Evolutionary conservation across 495 filamentous ascomycete species (phyloP), one percentile per base, ranked within the genome.

Genomic region (Penicillium odoratum): DNA sequence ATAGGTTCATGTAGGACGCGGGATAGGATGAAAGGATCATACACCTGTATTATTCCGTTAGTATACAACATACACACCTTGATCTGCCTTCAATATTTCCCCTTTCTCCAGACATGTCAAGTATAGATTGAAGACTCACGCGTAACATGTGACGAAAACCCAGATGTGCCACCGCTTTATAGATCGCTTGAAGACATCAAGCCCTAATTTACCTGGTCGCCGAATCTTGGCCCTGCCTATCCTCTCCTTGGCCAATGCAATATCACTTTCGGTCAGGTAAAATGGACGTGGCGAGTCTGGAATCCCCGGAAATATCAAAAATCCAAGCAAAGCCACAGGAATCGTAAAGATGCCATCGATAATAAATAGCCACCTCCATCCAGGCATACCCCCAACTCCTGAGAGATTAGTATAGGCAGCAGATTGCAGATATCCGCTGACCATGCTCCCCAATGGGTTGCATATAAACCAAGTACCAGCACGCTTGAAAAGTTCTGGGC

Each of bases 341-440:
- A 81, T 67, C 1, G 77, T 80, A 55, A 83, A 78, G 44, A 81
- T 74, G 9, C 75, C 75, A 52, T 78, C 75, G 48, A 81, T 78
- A 38, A 81, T 73, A 15, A 81, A 81, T 5, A 81, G 68, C 76
- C 78, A 81, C 47, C 75, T 58, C 76, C 76, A 79, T 0, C 76
- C 78, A 5, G 74, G 70, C 74, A 80, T 76, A 6, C 75, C 78
- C 0, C 60, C 69, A 0, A 77, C 73, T 0, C 76, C 75, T 1
- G 75, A 74, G 0, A 79, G 66, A 45, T 78, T 74, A 4, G 69
- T 78, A 53, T 81, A 81, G 9, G 77, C 76, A 0, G 75, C 76
- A 3, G 78, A 68, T 60, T 80, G 78, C 11, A 80, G 61, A 46
- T 75, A 75, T 6, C 73, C 73, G 40, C 73, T 74, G 28, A 75